Evolutionary conservation across 306 rosid species (phyloP).

Genomic region (Chamaecrista fasciculata): DNA sequence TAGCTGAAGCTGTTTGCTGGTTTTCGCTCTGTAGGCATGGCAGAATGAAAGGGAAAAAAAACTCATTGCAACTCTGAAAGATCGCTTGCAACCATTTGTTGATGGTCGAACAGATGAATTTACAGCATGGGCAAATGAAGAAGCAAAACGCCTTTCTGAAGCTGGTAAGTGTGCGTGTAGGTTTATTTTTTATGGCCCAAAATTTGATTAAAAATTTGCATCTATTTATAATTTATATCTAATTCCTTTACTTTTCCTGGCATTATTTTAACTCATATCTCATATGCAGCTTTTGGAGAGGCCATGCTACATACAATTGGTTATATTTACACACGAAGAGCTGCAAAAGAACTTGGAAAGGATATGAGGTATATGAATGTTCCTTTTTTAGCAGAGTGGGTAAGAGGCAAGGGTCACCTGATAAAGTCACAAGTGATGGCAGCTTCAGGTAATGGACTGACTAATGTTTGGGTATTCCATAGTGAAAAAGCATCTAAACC

Average conservation of each 20-base stretch:
- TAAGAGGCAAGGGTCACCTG: conserved; percentile 85
- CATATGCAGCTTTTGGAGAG: conserved; percentile 83
- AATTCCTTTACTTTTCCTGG: conserved; percentile 11
- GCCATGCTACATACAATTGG: conserved; percentile 98
- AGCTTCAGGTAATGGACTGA: conserved; percentile 76
- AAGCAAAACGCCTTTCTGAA: conserved; percentile 69
- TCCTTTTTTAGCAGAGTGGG: conserved; percentile 97
- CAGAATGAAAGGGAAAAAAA: conserved; percentile 84
- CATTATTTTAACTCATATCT: conserved; percentile 20
- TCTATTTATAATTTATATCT: neutral
- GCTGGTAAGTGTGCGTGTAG: conserved; percentile 50
- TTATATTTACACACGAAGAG: conserved; percentile 82
- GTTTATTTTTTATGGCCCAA: neutral
- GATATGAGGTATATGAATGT: conserved; percentile 79
- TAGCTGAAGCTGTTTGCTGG: conserved; percentile 26
- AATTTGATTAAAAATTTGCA: neutral
- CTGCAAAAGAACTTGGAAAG: conserved; percentile 83
- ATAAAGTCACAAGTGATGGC: conserved; percentile 95
- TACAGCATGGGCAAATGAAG: conserved; percentile 63
- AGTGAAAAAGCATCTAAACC: conserved; percentile 13
- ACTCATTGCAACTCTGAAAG: conserved; percentile 56
- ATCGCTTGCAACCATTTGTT: conserved; percentile 70
- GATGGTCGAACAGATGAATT: conserved; percentile 68
- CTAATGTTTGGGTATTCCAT: conserved; percentile 4
- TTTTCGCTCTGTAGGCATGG: conserved; percentile 44